Conservation (phyloP, 1,284 basidiomycete species). For the Phylloporus sp. region DNA sequence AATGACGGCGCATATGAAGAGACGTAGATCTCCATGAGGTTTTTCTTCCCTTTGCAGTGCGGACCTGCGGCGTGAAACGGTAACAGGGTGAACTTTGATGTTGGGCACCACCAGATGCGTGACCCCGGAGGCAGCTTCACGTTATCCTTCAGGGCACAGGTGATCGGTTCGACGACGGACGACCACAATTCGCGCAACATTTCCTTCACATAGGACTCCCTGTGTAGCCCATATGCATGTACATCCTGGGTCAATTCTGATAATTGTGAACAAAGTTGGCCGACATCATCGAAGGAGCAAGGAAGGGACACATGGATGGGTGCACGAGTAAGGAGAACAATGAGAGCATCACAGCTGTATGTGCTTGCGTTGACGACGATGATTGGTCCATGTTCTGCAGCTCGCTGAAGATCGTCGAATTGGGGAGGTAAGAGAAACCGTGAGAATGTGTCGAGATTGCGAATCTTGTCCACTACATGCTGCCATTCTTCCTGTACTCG, state of each 20-base stretch:
- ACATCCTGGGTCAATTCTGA: neutral
- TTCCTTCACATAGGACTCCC: neutral
- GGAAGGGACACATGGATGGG: neutral
- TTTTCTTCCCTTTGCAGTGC: no score
- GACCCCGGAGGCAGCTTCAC: no score
- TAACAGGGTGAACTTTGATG: no score
- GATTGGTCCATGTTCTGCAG: neutral
- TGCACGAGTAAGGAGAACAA: neutral
- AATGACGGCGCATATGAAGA: no score
- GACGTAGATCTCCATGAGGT: no score
- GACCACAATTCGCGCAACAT: no score
- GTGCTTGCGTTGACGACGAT: neutral
- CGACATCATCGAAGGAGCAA: neutral
- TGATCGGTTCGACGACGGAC: no score
- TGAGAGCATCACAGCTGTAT: neutral
- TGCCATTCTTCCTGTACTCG: neutral
- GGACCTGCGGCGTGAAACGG: no score
- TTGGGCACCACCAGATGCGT: no score
- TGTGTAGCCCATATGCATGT: neutral
- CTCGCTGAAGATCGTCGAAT: neutral
- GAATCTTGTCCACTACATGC: neutral
- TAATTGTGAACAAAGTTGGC: neutral
- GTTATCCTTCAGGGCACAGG: no score
- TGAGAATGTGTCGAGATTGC: neutral
- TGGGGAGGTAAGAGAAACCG: neutral